These are phyloP conservation scores for Triticum aestivum DNA, from an alignment of 176 grass and related monocot genomes.

Conservation along the genomic window IWGSC_CS_RefSeq_v2.1 NC_057800.1:7844249-7844748, in stretches of 20 bases:
- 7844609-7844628: too few species aligned
- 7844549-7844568: not conserved
- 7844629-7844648: too few species aligned
- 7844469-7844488: slow-evolving; percentile 35
- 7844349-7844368: slow-evolving; percentile 50
- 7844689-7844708: not conserved
- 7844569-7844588: too few species aligned
- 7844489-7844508: slow-evolving; percentile 59
- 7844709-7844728: not conserved
- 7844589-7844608: too few species aligned
- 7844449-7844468: slow-evolving; percentile 32
- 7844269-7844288: slow-evolving; percentile 64
- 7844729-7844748: not conserved
- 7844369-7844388: slow-evolving; percentile 37
- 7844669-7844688: not conserved
- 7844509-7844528: slow-evolving; percentile 59
- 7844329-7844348: slow-evolving; percentile 38
- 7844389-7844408: slow-evolving; percentile 74
- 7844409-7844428: slow-evolving; percentile 91
- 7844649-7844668: too few species aligned
- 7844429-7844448: slow-evolving; percentile 70
- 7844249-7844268: slow-evolving; percentile 53
- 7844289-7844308: slow-evolving; percentile 58
- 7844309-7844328: slow-evolving; percentile 43
- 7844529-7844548: slow-evolving; percentile 57